Conservation (phyloP, 441 rosid species). For the Adansonia grandidieri region DNA sequence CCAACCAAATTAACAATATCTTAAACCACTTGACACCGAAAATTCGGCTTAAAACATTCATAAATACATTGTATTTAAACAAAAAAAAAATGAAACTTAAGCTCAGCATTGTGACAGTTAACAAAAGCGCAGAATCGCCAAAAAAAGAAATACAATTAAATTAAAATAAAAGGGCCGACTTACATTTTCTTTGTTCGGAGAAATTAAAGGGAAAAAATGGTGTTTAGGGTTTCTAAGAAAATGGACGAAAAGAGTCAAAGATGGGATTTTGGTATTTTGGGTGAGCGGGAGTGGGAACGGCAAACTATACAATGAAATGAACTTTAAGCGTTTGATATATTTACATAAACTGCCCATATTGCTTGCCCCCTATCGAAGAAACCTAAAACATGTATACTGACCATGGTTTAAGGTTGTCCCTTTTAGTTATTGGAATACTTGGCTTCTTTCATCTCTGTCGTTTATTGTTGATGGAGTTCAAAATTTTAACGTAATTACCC, state of each 20-base stretch:
- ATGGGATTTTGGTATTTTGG: not conserved
- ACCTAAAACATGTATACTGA: not conserved
- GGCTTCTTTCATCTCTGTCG: too few relatives aligned
- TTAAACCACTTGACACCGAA: not conserved
- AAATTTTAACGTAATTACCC: too few relatives aligned
- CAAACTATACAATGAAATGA: too few relatives aligned
- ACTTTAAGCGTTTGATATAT: not conserved
- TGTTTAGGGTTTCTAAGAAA: conserved; percentile 16
- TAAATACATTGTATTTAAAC: not conserved
- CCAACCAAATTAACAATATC: not conserved
- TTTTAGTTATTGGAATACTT: not conserved
- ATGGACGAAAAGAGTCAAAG: not conserved
- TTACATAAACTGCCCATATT: not conserved
- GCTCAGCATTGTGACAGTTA: conserved; percentile 2
- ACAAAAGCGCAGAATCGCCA: not conserved
- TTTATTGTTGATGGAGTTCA: too few relatives aligned
- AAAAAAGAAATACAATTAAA: not conserved
- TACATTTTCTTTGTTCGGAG: conserved; percentile 1
- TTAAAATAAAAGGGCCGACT: conserved; percentile 11
- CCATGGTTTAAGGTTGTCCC: not conserved
- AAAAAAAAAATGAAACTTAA: not conserved
- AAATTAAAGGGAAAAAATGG: not conserved
- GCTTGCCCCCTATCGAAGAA: too few relatives aligned
- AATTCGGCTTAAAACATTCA: not conserved
- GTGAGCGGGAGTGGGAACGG: conserved; percentile 3